A percentile compares a stretch with the other conserved stretches of the same genome.
These are phyloP conservation scores for Scheffersomyces stipitis DNA, from an alignment of 805 yeast species.

Conservation along the genomic window DNA sequence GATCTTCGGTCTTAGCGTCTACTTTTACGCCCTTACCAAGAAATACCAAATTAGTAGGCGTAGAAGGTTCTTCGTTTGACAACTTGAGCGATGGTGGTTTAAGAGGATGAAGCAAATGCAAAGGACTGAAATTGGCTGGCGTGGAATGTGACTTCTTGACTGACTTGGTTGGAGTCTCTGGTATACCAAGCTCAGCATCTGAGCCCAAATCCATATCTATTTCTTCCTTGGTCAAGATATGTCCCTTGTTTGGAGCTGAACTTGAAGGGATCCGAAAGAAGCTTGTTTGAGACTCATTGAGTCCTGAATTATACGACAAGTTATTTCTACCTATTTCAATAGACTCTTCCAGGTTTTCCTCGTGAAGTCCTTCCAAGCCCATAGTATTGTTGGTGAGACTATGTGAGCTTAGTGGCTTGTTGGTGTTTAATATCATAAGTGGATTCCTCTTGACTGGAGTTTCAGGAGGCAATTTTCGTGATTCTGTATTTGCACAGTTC, in stretches of 20 bases:
- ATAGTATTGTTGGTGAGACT: no score
- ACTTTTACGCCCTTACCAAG: neutral
- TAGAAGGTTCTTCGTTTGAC: constrained; percentile 11
- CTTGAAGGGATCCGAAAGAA: constrained; percentile 29
- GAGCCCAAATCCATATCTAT: constrained; percentile 18
- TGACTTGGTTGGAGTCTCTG: constrained; percentile 41
- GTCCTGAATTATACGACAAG: constrained; percentile 16
- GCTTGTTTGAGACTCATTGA: constrained; percentile 33
- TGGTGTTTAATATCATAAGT: constrained; percentile 30
- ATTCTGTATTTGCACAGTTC: constrained; percentile 24
- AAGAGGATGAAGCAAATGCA: constrained; percentile 1
- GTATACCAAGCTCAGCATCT: constrained; percentile 20
- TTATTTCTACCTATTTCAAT: constrained; percentile 42
- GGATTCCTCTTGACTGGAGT: constrained; percentile 46
- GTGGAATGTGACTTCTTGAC: constrained; percentile 28
- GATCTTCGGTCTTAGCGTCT: neutral
- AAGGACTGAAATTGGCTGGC: constrained; percentile 28
- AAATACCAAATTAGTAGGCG: constrained; percentile 13
- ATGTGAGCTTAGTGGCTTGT: constrained; percentile 6
- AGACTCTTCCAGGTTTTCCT: constrained; percentile 27
- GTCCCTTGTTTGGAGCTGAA: neutral
- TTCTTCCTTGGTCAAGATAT: constrained; percentile 12
- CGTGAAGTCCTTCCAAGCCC: constrained; percentile 3
- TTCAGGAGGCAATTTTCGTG: constrained; percentile 40
- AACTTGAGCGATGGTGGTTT: neutral